Conservation (phyloP, 2,329 filamentous ascomycete genomes). For the Aspergillus spinulosporus region DNA sequence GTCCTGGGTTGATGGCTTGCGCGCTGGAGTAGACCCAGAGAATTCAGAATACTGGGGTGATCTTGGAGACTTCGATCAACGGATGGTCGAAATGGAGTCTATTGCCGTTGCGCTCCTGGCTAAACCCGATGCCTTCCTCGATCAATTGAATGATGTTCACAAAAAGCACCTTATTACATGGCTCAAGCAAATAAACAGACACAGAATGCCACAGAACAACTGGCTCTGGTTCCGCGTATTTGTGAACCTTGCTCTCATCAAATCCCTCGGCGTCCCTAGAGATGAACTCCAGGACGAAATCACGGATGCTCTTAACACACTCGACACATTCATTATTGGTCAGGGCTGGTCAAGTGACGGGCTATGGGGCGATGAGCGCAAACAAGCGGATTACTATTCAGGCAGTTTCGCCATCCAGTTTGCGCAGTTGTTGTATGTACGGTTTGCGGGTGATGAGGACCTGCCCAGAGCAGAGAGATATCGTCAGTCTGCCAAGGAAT, state of each 20-base stretch:
- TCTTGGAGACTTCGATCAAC: slow-evolving; percentile 50
- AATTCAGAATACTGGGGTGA: slow-evolving; percentile 51
- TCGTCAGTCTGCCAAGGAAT: slow-evolving; percentile 43
- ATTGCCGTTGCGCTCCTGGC: slow-evolving; percentile 52
- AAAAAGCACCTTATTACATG: slow-evolving; percentile 41
- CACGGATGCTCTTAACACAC: slow-evolving; percentile 43
- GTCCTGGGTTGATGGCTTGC: slow-evolving; percentile 10
- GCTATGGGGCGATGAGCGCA: slow-evolving; percentile 35
- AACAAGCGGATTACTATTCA: slow-evolving; percentile 55
- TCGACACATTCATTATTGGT: slow-evolving; percentile 49
- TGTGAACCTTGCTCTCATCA: slow-evolving; percentile 50
- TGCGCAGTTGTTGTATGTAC: slow-evolving; percentile 50
- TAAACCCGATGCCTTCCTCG: slow-evolving; percentile 43
- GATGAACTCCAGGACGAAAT: slow-evolving; percentile 41
- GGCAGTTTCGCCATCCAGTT: slow-evolving; percentile 58
- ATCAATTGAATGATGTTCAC: neutral
- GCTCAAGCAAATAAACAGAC: slow-evolving; percentile 47
- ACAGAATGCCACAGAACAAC: slow-evolving; percentile 51
- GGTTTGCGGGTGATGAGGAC: slow-evolving; percentile 48
- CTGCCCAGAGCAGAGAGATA: slow-evolving; percentile 40
- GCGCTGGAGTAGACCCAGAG: slow-evolving; percentile 24
- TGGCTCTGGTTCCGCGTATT: slow-evolving; percentile 58
- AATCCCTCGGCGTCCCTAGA: slow-evolving; percentile 42
- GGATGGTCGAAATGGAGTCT: slow-evolving; percentile 58
- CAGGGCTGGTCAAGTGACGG: slow-evolving; percentile 55